Evolutionary conservation across 192 early-diverging fungal genomes (phyloP), one percentile per base, ranked within the genome.

Genomic region (Dissophora ornata): DNA sequence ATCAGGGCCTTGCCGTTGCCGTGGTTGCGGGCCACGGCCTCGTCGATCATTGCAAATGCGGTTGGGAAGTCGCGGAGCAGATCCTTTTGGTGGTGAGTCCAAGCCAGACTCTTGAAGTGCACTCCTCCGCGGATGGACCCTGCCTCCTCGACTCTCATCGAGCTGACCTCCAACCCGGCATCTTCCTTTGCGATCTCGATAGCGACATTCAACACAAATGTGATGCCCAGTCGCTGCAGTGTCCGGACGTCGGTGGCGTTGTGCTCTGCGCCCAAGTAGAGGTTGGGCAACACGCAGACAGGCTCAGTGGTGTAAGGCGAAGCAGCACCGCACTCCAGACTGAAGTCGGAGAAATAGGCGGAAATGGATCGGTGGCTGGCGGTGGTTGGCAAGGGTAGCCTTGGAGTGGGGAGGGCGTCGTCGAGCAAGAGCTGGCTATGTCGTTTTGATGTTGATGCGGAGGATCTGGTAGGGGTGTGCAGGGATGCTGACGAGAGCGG

Each of bases 81-180:
- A 53, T 88, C 80, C 41, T 88, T 70, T 66, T 91, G 88, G 79
- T 86, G 77, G 80, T 97, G 94, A 54, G 88, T 82, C 93, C 93
- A 95, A 21, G 80, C 47, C 29, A 84, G 69, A 50, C 91, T 92
- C 58, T 83, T 84, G 57, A 86, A 90, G 25, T 84, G 80, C 19
- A 89, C 81, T 13, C 62, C 57, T 3, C 54, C 48, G 21, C 55
- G 55, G 21, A 58, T 18, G 10, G 33, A 34, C 28, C 16, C 49
- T 26, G 46, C 38, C 12, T 54, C 50, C 0, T 49, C 22, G 15
- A 3, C 28, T 40, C 16, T 44, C 24, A n/a, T 16, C 58, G n/a
- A 40, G 65, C 26, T 47, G 36, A 21, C 3, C 48, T 62, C 75
- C 66, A 62, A 63, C 24, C 30, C 50, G 71, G 30, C 19, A 45